Conservation (phyloP, 805 yeast species). For the Saturnispora zaruensis region DNA sequence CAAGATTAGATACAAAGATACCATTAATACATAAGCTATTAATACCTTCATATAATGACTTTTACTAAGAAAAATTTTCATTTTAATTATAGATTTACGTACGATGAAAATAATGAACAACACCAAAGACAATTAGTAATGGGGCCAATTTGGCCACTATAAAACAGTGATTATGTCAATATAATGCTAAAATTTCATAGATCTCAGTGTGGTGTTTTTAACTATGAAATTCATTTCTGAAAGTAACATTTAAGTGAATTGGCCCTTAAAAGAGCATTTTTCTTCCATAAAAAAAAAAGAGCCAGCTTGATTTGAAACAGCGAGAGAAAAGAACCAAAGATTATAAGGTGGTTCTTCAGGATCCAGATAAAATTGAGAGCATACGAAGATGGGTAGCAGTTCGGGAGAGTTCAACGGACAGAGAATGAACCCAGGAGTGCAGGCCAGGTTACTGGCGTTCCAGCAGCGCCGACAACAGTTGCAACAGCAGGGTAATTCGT, state of each 20-base stretch:
- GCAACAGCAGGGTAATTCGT: slow-evolving; percentile 11
- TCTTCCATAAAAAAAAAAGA: too few species aligned
- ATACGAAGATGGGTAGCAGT: slow-evolving; percentile 3
- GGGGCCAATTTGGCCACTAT: not conserved
- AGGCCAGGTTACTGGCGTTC: slow-evolving; percentile 79
- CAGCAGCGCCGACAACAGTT: slow-evolving; percentile 64
- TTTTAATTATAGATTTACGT: not conserved
- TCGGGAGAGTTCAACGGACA: slow-evolving; percentile 9
- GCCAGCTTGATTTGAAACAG: not conserved
- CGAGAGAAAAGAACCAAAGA: not conserved
- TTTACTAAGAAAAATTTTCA: not conserved
- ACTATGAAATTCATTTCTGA: too few species aligned
- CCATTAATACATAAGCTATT: too few species aligned
- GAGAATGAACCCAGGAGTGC: slow-evolving; percentile 60
- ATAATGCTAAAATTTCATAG: not conserved
- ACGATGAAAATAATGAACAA: not conserved
- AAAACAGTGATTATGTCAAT: too few species aligned
- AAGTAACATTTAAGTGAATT: not conserved
- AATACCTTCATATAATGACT: too few species aligned
- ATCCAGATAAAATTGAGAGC: too few species aligned
- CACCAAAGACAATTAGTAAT: not conserved
- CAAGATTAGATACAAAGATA: too few species aligned
- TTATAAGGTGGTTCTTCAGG: not conserved
- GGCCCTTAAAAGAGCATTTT: not conserved
- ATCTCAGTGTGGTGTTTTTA: too few species aligned